These are phyloP conservation scores for Helicocarpus griseus DNA, from an alignment of 2,329 filamentous ascomycete genomes.

Conservation along the genomic window DNA sequence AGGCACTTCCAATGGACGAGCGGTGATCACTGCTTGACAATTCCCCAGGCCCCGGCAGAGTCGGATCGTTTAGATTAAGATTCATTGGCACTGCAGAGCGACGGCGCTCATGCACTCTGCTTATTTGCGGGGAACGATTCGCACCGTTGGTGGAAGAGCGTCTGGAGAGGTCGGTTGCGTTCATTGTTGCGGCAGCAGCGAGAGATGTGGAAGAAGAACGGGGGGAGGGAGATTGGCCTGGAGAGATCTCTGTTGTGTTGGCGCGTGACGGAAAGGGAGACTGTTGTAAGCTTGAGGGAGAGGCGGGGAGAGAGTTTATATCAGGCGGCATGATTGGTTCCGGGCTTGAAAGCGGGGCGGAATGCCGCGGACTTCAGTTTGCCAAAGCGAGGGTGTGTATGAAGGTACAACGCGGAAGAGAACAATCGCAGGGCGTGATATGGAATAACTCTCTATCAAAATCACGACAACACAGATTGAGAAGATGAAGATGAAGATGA, in stretches of 20 bases:
- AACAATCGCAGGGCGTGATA: not conserved
- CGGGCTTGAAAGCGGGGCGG: not conserved
- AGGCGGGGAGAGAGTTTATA: constrained; percentile 59
- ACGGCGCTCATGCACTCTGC: constrained; percentile 29
- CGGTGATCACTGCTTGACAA: constrained; percentile 27
- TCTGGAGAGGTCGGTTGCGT: constrained; percentile 58
- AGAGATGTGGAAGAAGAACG: constrained; percentile 60
- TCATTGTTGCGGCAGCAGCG: constrained; percentile 67
- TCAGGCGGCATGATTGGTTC: constrained; percentile 57
- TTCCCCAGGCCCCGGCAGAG: constrained; percentile 28
- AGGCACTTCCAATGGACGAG: constrained; percentile 29
- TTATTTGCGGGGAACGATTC: constrained; percentile 20
- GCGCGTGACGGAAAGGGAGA: constrained; percentile 28
- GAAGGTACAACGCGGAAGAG: not conserved
- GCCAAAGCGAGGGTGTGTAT: not conserved
- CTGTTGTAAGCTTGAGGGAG: constrained; percentile 35
- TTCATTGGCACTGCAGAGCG: constrained; percentile 33
- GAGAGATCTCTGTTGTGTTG: constrained; percentile 25
- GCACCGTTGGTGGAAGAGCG: constrained; percentile 29
- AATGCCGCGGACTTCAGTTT: not conserved
- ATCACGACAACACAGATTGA: not conserved
- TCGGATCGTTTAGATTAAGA: constrained; percentile 31
- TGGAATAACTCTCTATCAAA: not conserved
- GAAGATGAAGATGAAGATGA: not conserved
- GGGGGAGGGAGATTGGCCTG: constrained; percentile 51